Conservation (phyloP, 1,284 basidiomycete species). For the Gymnopus androsaceus region DNA sequence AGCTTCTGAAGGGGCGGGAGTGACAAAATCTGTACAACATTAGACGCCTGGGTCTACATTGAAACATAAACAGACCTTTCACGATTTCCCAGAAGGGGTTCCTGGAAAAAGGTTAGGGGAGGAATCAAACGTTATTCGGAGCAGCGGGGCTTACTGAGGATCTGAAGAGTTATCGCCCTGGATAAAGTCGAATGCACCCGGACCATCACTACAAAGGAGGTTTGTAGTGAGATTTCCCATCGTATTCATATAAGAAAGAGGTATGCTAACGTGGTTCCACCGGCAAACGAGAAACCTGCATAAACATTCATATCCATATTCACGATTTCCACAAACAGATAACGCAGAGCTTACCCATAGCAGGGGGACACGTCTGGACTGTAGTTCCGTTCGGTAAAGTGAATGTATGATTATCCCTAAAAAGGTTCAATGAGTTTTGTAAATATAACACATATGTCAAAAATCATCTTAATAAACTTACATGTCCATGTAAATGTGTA, state of each 20-base stretch:
- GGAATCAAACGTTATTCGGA: slow-evolving; percentile 3
- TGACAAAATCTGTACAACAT: slow-evolving; percentile 63
- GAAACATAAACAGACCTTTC: slow-evolving; percentile 45
- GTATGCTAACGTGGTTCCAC: slow-evolving; percentile 72
- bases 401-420: slow-evolving; percentile 68
- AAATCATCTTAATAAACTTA: slow-evolving; percentile 31
- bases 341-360: slow-evolving; percentile 56
- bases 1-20: slow-evolving; percentile 56
- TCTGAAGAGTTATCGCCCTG: slow-evolving; percentile 72
- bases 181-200: slow-evolving; percentile 79
- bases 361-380: slow-evolving; percentile 76
- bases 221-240: slow-evolving; percentile 11
- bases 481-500: slow-evolving; percentile 73
- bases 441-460: neutral
- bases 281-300: slow-evolving; percentile 72
- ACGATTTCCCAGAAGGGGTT: slow-evolving; percentile 85
- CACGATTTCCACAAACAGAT: slow-evolving; percentile 1
- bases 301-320: neutral
- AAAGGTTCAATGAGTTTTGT: neutral
- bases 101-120: slow-evolving; percentile 34
- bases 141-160: slow-evolving; percentile 44
- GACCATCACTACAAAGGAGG: slow-evolving; percentile 59
- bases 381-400: slow-evolving; percentile 65
- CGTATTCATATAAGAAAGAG: neutral
- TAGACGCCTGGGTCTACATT: neutral